These are phyloP conservation scores for Adansonia digitata DNA, from an alignment of 345 rosid genomes.

Conservation along the genomic window DNA sequence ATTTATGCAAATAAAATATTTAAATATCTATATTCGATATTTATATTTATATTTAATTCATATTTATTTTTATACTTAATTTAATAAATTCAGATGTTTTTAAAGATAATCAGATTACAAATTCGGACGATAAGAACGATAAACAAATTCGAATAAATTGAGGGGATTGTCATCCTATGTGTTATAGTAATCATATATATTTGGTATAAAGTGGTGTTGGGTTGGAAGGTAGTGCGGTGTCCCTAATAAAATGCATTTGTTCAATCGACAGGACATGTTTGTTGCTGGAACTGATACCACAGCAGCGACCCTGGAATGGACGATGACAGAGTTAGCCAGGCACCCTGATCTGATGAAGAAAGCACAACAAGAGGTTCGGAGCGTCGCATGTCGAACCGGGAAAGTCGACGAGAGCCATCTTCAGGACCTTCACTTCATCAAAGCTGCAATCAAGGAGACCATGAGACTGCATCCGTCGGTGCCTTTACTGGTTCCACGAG, in stretches of 20 bases:
- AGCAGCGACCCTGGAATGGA: constrained; percentile 32
- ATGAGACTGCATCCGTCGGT: constrained; percentile 19
- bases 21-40: too few relatives aligned
- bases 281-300: constrained; percentile 40
- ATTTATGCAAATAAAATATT: too few relatives aligned
- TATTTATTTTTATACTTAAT: too few relatives aligned
- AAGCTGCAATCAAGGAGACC: neutral
- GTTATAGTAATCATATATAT: too few relatives aligned
- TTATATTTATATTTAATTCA: too few relatives aligned
- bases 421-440: neutral
- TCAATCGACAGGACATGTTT: constrained; percentile 33
- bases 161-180: too few relatives aligned
- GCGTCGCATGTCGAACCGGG: neutral
- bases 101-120: too few relatives aligned
- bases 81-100: too few relatives aligned
- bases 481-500: constrained; percentile 33
- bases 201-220: neutral
- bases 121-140: too few relatives aligned
- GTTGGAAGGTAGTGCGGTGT: too few relatives aligned
- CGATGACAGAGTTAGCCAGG: constrained; percentile 32
- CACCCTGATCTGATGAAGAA: constrained; percentile 28
- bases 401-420: neutral
- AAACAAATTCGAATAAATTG: too few relatives aligned
- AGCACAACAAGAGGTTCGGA: constrained; percentile 30
- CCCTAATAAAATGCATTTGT: neutral